phyloP scores from a whole-genome alignment of 2,329 filamentous ascomycete genomes.

The Arthroderma sp. region DNA sequence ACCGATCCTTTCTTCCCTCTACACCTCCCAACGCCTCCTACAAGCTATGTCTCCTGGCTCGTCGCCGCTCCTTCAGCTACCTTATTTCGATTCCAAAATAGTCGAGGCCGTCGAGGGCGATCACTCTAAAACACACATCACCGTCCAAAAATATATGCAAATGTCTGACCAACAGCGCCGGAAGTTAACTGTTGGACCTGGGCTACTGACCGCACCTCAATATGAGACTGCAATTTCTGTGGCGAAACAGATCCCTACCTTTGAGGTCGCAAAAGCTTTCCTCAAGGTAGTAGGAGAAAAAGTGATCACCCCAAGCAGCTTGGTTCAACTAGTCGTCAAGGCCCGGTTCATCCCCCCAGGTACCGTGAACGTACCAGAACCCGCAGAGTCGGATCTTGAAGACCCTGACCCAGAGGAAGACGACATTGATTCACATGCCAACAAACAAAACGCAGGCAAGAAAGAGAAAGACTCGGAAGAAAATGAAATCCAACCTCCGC shows the following conservation, averaged over 20 bases:
- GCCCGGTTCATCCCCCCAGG: conserved; percentile 86
- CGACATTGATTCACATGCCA: conserved; percentile 73
- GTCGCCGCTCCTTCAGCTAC: conserved; percentile 83
- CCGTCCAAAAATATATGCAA: conserved; percentile 79
- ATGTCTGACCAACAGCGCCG: conserved; percentile 62
- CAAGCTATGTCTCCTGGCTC: conserved; percentile 75
- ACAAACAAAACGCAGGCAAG: conserved; percentile 43
- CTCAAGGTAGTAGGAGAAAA: conserved; percentile 97
- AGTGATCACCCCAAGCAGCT: conserved; percentile 77
- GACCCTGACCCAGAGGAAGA: conserved; percentile 88
- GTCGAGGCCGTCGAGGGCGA: conserved; percentile 40
- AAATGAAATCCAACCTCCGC: conserved; percentile 57
- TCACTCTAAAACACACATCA: conserved; percentile 56
- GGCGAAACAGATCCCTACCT: conserved; percentile 68
- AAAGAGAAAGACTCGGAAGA: conserved; percentile 52
- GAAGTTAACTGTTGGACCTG: conserved; percentile 53
- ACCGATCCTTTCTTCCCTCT: conserved; percentile 71
- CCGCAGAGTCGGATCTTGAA: conserved; percentile 69
- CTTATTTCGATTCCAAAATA: conserved; percentile 59
- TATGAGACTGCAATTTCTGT: conserved; percentile 64
- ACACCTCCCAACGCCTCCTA: conserved; percentile 71
- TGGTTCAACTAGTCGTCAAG: conserved; percentile 92
- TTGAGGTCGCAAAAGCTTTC: conserved; percentile 82
- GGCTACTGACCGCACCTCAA: conserved; percentile 59
- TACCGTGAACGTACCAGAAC: conserved; percentile 55